phyloP scores from a whole-genome alignment of 805 yeast genomes.

The Candida orba region DNA sequence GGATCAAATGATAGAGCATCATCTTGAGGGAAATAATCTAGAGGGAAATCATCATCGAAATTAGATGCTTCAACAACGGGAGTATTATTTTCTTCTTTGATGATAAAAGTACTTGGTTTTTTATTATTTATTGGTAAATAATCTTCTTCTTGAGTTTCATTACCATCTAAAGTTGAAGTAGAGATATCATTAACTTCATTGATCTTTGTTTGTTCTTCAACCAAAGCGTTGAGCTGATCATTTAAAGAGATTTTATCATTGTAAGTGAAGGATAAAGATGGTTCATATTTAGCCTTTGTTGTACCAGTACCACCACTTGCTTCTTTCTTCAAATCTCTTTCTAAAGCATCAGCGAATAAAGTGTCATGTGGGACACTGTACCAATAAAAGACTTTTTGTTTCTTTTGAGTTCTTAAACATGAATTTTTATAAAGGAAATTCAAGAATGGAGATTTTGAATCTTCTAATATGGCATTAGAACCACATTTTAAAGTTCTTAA shows the following conservation, averaged over 20 bases:
- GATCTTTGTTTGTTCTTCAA: slow-evolving; percentile 25
- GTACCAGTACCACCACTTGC: slow-evolving; percentile 53
- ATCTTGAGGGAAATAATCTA: slow-evolving; percentile 53
- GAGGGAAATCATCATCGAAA: slow-evolving; percentile 54
- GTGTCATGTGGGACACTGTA: slow-evolving; percentile 91
- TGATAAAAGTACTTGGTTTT: slow-evolving; percentile 13
- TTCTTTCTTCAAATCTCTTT: slow-evolving; percentile 84
- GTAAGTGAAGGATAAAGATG: slow-evolving; percentile 69
- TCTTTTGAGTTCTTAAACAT: slow-evolving; percentile 90
- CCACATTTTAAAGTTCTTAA: slow-evolving; percentile 81
- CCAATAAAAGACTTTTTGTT: slow-evolving; percentile 96
- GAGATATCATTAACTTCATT: not conserved
- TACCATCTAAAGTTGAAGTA: not conserved
- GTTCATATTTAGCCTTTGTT: slow-evolving; percentile 66
- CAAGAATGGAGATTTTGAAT: slow-evolving; percentile 78
- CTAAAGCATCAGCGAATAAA: slow-evolving; percentile 87
- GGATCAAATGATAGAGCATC: slow-evolving; percentile 20
- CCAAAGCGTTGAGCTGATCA: slow-evolving; percentile 44
- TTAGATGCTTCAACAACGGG: slow-evolving; percentile 18
- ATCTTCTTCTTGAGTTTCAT: slow-evolving; percentile 1
- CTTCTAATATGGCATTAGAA: slow-evolving; percentile 78
- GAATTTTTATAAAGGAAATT: slow-evolving; percentile 78
- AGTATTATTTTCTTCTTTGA: slow-evolving; percentile 18
- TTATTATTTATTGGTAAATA: not conserved
- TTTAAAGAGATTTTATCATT: slow-evolving; percentile 45